A percentile compares a stretch with the other conserved stretches of the same genome.
phyloP scores from a whole-genome alignment of 2,329 filamentous ascomycete species.

The Cephalotrichum gorgonifer region DNA sequence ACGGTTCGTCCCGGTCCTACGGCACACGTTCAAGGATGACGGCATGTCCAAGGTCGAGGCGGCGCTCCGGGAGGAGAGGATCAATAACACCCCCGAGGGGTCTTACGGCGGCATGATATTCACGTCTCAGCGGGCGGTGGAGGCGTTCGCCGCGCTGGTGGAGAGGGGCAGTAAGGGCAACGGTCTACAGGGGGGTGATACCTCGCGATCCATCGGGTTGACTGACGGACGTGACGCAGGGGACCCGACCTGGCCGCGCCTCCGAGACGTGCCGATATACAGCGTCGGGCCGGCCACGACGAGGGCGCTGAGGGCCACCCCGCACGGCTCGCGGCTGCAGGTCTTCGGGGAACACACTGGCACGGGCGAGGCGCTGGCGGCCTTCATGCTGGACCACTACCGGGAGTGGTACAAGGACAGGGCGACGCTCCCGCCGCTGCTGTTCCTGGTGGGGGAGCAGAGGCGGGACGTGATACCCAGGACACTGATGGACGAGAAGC shows the following conservation, averaged over 20 bases:
- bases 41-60: conserved; percentile 43
- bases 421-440: conserved; percentile 46
- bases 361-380: conserved; percentile 70
- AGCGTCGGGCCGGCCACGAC: conserved; percentile 75
- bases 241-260: conserved; percentile 33
- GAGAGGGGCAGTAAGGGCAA: conserved; percentile 41
- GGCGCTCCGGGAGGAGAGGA: conserved; percentile 32
- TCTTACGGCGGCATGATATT: conserved; percentile 71
- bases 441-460: conserved; percentile 88
- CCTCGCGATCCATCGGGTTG: neutral
- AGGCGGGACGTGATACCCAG: conserved; percentile 83
- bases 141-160: conserved; percentile 60
- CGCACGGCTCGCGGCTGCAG: conserved; percentile 38
- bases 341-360: conserved; percentile 76
- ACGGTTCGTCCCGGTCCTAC: conserved; percentile 65
- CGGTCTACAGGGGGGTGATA: no score
- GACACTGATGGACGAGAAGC: conserved; percentile 51
- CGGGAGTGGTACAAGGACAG: conserved; percentile 35
- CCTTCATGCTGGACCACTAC: conserved; percentile 73
- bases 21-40: conserved; percentile 55
- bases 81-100: conserved; percentile 24
- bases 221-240: conserved; percentile 1
- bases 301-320: conserved; percentile 54
- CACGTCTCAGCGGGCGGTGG: conserved; percentile 74
- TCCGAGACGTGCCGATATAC: conserved; percentile 54